phyloP scores from a whole-genome alignment of 2,329 filamentous ascomycete genomes.

The Penicillium occitanis region DNA sequence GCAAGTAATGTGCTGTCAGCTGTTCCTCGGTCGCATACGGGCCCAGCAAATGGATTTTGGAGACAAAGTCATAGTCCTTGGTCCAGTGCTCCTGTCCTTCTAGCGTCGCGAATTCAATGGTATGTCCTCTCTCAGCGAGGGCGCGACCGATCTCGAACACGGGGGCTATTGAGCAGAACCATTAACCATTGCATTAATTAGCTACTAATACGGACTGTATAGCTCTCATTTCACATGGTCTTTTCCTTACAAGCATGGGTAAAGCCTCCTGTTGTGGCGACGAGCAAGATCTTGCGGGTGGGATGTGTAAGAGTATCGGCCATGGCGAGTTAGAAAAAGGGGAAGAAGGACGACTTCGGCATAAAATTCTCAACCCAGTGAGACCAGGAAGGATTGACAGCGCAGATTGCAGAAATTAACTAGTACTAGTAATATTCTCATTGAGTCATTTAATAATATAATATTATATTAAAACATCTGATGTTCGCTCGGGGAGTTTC shows the following conservation, averaged over 20 bases:
- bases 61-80: constrained; percentile 32
- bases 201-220: too few species aligned
- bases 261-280: constrained; percentile 40
- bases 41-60: constrained; percentile 35
- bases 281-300: constrained; percentile 34
- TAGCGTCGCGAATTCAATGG: constrained; percentile 42
- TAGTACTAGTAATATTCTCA: too few species aligned
- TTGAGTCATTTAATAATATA: too few species aligned
- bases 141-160: constrained; percentile 39
- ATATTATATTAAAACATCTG: too few species aligned
- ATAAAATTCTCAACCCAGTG: too few species aligned
- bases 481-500: too few species aligned
- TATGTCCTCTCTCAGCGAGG: constrained; percentile 37
- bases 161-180: constrained; percentile 26
- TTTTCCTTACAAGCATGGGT: constrained; percentile 31
- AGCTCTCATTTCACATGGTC: constrained; percentile 19
- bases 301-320: constrained; percentile 10
- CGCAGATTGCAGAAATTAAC: too few species aligned
- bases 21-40: constrained; percentile 30
- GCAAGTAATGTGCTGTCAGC: constrained; percentile 38
- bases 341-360: too few species aligned
- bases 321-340: neutral
- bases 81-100: constrained; percentile 40
- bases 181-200: neutral
- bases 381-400: too few species aligned